These are phyloP conservation scores for Logfia minima DNA, from an alignment of 129 eudicot species.

Conservation along the genomic window DNA sequence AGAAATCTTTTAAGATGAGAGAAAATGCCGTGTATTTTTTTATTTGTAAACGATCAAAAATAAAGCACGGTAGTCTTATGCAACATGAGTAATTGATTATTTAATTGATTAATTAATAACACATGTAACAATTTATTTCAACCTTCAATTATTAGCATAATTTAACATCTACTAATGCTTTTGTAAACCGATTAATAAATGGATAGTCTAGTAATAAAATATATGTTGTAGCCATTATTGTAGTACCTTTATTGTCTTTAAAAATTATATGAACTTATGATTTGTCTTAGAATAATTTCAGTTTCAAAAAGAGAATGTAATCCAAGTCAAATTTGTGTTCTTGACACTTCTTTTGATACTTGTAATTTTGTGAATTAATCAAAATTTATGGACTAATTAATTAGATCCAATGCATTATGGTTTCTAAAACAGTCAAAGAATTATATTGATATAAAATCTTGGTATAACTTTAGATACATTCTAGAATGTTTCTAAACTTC, in stretches of 20 bases:
- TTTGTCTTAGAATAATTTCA: background rate
- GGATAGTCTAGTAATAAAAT: conserved; percentile 20
- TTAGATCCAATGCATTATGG: conserved; percentile 15
- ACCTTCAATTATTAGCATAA: conserved; percentile 11
- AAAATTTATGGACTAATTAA: background rate
- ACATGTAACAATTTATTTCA: conserved; percentile 24
- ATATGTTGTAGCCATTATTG: conserved; percentile 35
- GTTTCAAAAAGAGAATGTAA: conserved; percentile 20
- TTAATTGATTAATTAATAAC: background rate
- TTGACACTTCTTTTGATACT: conserved; percentile 36
- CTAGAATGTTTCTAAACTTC: background rate
- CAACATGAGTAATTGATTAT: background rate
- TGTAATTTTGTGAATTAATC: conserved; percentile 6
- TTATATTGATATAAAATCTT: background rate
- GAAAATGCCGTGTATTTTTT: no score
- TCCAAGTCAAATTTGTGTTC: conserved; percentile 38
- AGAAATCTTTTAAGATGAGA: no score
- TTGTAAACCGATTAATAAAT: background rate
- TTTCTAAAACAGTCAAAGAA: background rate
- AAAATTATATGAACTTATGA: background rate
- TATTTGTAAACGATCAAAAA: no score
- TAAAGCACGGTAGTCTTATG: no score
- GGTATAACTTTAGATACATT: background rate
- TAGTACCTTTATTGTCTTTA: conserved; percentile 16
- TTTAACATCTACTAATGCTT: background rate